Base-by-base conservation (phyloP, 306 rosid species). In the Heteromeles arbutifolia region DNA sequence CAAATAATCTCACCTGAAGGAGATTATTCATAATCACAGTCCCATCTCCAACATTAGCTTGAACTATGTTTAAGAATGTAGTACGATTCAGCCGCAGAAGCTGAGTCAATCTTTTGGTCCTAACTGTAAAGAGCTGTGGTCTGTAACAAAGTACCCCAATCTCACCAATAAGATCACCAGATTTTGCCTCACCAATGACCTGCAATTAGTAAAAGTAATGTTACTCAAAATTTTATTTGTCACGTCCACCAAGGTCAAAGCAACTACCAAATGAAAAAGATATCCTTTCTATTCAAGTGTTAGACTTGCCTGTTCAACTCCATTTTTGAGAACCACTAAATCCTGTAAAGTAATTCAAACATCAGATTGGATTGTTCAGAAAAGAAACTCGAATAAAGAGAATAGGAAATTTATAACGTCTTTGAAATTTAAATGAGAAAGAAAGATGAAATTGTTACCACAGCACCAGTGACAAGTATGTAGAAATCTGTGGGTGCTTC, bases 401-500 rank as follows among this genome's bases (percentile, higher is more conserved):
- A 69, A 19, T 19, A 39, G 31, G 6, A 45, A 71, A 70, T 37
- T 39, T 5, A 43, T 45, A 24, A 21, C 2, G 28, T 70, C 22
- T 25, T 14, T 18, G 57, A 58, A 31, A 18, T n/a, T 72, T 69
- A 15, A 15, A 45, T 34, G 11, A 25, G 61, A 75, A 44, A 8
- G 72, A 54, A 59, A 68, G 64, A 69, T 71, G 53, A 29, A 48
- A 72, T 25, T 73, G 67, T 78, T 90, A 95, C 99, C 97, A 87
- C 97, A 8, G 92, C 90, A 61, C 98, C 99, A 25, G 91, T 88
- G 70, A 90, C 98, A 22, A 92, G 88, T 68, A 96, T 72, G 77
- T 96, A 96, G 80, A 96, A 92, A 73, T 96, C 98, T 50, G 98
- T 96, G 8, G 99, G 98, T 22, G 97, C 96, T 85, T 96, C 99